phyloP scores from a whole-genome alignment of 805 yeast species.

The Saturnispora quitensis region DNA sequence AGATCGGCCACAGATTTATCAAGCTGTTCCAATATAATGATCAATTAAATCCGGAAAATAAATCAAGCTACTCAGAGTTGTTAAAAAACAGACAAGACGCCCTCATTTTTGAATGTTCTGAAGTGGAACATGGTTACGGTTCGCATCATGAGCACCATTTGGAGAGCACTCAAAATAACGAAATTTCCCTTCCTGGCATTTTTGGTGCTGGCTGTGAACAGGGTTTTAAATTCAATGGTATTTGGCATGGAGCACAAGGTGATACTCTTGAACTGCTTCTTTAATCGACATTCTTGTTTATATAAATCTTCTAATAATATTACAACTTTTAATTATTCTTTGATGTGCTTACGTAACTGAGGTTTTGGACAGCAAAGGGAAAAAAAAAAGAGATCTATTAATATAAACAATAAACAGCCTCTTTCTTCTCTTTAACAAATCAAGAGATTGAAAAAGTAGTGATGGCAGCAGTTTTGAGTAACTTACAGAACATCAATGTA shows the following conservation, averaged over 20 bases:
- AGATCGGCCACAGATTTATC: conserved; percentile 16
- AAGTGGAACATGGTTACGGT: conserved; percentile 11
- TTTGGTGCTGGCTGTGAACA: conserved; percentile 29
- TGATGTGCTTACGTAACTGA: neutral
- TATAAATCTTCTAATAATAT: neutral
- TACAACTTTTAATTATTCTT: neutral
- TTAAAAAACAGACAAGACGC: neutral
- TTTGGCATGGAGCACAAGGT: conserved; percentile 27
- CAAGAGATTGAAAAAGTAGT: neutral
- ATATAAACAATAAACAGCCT: neutral
- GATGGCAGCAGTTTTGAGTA: conserved; percentile 8
- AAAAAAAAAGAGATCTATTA: neutral
- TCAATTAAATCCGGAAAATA: neutral
- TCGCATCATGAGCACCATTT: conserved; percentile 6
- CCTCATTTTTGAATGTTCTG: conserved; percentile 21
- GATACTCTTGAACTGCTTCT: conserved; percentile 18
- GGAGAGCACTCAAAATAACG: neutral
- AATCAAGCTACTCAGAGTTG: neutral
- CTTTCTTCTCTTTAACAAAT: neutral
- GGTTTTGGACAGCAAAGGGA: neutral
- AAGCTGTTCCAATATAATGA: conserved; percentile 15
- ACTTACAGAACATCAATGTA: conserved; percentile 11
- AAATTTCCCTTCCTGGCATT: conserved; percentile 13
- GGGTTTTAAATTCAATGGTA: conserved; percentile 24
- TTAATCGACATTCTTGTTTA: neutral